Conservation (phyloP, 768 basidiomycete species). For the Phylloporus sp. region DNA sequence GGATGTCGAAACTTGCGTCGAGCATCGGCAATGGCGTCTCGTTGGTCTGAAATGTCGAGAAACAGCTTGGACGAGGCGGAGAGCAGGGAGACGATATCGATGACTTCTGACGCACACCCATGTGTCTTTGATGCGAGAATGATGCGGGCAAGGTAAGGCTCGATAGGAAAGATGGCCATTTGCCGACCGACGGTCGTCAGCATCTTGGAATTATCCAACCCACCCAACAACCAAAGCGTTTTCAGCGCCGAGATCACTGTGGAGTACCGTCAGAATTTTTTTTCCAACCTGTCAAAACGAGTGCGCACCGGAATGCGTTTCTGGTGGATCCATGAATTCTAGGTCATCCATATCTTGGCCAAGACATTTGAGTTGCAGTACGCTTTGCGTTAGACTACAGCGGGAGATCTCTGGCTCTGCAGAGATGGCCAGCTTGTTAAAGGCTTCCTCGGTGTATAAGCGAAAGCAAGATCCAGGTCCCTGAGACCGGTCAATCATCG, state of each 20-base stretch:
- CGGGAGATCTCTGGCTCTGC: conserved; percentile 89
- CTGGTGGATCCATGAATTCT: conserved; percentile 87
- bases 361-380: conserved; percentile 82
- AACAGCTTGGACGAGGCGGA: conserved; percentile 80
- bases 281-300: too few species aligned
- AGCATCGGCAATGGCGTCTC: conserved; percentile 65
- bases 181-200: conserved; percentile 72
- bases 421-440: conserved; percentile 56
- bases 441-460: conserved; percentile 83
- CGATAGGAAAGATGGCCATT: conserved; percentile 93
- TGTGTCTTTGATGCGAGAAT: conserved; percentile 72
- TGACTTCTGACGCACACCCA: conserved; percentile 70
- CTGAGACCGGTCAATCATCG: conserved; percentile 32
- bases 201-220: conserved; percentile 58
- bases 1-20: conserved; percentile 76
- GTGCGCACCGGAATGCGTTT: conserved; percentile 64
- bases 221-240: conserved; percentile 74
- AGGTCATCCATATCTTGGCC: conserved; percentile 75
- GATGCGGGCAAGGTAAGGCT: conserved; percentile 74
- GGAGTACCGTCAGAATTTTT: neutral
- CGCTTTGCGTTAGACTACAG: conserved; percentile 75
- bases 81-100: conserved; percentile 81
- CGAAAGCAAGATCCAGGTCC: conserved; percentile 85
- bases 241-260: conserved; percentile 60
- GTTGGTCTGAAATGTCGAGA: conserved; percentile 67